These are phyloP conservation scores for Mycena latifolia DNA, from an alignment of 768 basidiomycete species.

Conservation along the genomic window DNA sequence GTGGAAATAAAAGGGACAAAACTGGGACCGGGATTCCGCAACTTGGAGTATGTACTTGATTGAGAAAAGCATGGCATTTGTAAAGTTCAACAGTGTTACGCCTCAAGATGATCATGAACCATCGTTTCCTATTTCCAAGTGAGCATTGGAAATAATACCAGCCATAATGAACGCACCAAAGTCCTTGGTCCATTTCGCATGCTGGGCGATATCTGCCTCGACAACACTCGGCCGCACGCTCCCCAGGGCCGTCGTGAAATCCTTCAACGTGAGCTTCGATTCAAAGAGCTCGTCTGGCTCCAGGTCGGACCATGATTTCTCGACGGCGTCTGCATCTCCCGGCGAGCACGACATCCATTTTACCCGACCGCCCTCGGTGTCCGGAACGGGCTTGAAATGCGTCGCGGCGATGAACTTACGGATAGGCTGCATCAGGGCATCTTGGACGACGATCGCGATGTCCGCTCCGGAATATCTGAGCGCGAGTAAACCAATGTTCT, in stretches of 20 bases:
- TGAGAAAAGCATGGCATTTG: too few relatives aligned
- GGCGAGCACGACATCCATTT: conserved; percentile 88
- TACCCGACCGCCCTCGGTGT: conserved; percentile 13
- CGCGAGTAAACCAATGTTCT: too few relatives aligned
- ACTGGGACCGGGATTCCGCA: conserved; percentile 11
- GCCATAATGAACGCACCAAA: conserved; percentile 56
- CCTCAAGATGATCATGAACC: conserved; percentile 16
- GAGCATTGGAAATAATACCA: neutral
- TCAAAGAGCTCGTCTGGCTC: conserved; percentile 78
- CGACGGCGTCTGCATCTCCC: conserved; percentile 73
- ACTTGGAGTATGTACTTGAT: too few relatives aligned
- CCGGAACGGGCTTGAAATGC: conserved; percentile 72
- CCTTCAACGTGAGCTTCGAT: conserved; percentile 69
- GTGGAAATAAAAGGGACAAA: conserved; percentile 13
- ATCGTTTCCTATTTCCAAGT: conserved; percentile 14
- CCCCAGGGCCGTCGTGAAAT: conserved; percentile 71
- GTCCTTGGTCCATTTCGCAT: conserved; percentile 73
- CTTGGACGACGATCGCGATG: conserved; percentile 82
- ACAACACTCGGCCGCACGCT: conserved; percentile 80
- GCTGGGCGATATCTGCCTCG: conserved; percentile 72
- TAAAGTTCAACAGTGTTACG: too few relatives aligned
- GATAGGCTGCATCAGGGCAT: conserved; percentile 88
- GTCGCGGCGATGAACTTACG: conserved; percentile 87
- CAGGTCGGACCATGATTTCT: conserved; percentile 80
- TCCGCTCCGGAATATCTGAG: conserved; percentile 77